Percentiles rank a stretch among this genome's conserved stretches.
Conservation (phyloP, 495 filamentous ascomycete species). For the Immersiella caudata region DNA sequence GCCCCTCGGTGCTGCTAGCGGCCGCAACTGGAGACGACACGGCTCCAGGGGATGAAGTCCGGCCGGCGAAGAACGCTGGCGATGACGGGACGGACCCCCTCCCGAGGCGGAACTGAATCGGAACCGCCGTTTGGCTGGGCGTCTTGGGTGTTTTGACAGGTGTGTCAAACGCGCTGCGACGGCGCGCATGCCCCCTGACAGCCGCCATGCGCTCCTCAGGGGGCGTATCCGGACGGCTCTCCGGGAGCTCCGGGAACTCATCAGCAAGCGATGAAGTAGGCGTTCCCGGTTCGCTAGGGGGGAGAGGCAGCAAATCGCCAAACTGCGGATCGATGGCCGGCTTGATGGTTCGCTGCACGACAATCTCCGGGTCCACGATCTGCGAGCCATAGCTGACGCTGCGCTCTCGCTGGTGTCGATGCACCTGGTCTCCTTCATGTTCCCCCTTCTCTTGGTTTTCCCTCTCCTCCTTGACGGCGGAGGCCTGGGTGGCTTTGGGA, state of each 20-base stretch:
- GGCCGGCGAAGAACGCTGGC: constrained; percentile 36
- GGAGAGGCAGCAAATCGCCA: constrained; percentile 58
- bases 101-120: constrained; percentile 50
- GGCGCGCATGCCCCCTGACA: constrained; percentile 40
- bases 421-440: neutral
- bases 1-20: constrained; percentile 36
- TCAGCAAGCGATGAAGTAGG: constrained; percentile 40
- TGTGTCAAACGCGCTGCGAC: constrained; percentile 43
- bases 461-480: constrained; percentile 30
- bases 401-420: constrained; percentile 25
- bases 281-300: constrained; percentile 54
- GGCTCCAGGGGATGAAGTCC: neutral
- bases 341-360: constrained; percentile 49
- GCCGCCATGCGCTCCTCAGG: constrained; percentile 38
- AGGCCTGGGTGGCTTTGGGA: constrained; percentile 46
- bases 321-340: constrained; percentile 60
- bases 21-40: constrained; percentile 42
- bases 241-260: constrained; percentile 51
- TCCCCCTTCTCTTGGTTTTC: constrained; percentile 23
- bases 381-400: constrained; percentile 41
- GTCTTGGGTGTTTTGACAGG: constrained; percentile 51
- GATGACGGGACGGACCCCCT: constrained; percentile 49
- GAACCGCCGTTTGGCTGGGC: constrained; percentile 57
- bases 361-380: constrained; percentile 54
- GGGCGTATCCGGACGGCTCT: constrained; percentile 53